Evolutionary conservation across 139 green algal species (phyloP).

Genomic region (Coccomyxa sp.): DNA sequence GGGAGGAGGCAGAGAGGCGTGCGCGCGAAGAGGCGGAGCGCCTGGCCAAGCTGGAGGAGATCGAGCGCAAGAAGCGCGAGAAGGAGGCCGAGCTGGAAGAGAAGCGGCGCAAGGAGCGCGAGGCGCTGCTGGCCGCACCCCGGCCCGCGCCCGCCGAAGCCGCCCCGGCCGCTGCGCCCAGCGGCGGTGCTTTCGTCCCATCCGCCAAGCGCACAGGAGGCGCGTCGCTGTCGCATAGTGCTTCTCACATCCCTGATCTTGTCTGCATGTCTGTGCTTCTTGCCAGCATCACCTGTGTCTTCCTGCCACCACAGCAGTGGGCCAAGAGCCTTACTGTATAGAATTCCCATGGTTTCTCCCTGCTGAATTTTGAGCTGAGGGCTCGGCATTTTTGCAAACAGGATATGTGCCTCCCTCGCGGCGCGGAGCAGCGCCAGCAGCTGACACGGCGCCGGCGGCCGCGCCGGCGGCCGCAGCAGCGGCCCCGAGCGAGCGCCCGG

Average conservation of each 20-base stretch:
- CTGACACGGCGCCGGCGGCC: neutral
- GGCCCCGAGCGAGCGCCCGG: neutral
- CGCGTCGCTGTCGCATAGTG: neutral
- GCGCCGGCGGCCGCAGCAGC: too few relatives aligned
- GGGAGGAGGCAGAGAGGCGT: conserved; percentile 22
- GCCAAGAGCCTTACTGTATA: neutral
- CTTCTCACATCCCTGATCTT: too few relatives aligned
- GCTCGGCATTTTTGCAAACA: neutral
- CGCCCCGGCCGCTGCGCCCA: neutral
- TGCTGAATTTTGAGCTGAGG: neutral
- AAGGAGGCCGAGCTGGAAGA: conserved; percentile 36
- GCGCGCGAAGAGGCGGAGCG: conserved; percentile 22
- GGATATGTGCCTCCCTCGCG: neutral
- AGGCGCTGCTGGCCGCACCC: conserved; percentile 11
- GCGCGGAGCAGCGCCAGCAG: neutral
- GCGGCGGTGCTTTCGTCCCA: conserved; percentile 18
- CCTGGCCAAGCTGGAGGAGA: conserved; percentile 34
- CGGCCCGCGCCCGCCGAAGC: neutral
- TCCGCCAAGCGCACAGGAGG: conserved; percentile 13
- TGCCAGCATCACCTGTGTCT: too few relatives aligned
- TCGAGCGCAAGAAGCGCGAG: conserved; percentile 22
- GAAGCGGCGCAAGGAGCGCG: conserved; percentile 25
- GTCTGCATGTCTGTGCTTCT: too few relatives aligned
- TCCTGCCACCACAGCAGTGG: neutral
- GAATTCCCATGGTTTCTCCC: neutral